Evolutionary conservation across 176 grass and related monocot genomes (phyloP).

Genomic region (Musa beccarii): DNA sequence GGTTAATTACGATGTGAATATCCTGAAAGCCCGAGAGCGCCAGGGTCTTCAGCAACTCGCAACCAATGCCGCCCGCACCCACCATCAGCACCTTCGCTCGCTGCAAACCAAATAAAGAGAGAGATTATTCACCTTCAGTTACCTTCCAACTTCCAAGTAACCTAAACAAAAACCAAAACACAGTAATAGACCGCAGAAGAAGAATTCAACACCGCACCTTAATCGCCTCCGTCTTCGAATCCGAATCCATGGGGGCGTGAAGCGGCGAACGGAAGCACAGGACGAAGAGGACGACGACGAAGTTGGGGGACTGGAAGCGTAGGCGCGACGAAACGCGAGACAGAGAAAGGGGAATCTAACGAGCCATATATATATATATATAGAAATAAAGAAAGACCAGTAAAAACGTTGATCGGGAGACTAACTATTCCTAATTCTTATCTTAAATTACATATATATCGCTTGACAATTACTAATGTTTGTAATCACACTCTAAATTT

Average conservation of each 20-base stretch:
- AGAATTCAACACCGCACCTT: constrained; percentile 6
- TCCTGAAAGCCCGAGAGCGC: constrained; percentile 83
- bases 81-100: constrained; percentile 95
- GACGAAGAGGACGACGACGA: background rate
- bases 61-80: constrained; percentile 10
- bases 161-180: background rate
- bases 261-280: background rate
- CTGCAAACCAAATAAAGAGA: constrained; percentile 25
- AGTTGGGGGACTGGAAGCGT: background rate
- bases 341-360: background rate
- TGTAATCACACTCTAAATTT: no score
- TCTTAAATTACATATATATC: background rate
- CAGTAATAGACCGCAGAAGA: background rate
- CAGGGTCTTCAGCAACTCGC: constrained; percentile 98
- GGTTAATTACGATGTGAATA: constrained; percentile 76
- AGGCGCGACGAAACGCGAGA: background rate
- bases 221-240: constrained; percentile 6
- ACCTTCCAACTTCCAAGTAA: background rate
- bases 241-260: constrained; percentile 7
- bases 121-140: background rate
- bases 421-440: background rate
- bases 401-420: background rate
- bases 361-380: background rate
- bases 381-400: background rate
- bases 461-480: no score